Base-by-base conservation (phyloP, 2,329 filamentous ascomycete genomes). In the Lizonia empirigonia region DNA sequence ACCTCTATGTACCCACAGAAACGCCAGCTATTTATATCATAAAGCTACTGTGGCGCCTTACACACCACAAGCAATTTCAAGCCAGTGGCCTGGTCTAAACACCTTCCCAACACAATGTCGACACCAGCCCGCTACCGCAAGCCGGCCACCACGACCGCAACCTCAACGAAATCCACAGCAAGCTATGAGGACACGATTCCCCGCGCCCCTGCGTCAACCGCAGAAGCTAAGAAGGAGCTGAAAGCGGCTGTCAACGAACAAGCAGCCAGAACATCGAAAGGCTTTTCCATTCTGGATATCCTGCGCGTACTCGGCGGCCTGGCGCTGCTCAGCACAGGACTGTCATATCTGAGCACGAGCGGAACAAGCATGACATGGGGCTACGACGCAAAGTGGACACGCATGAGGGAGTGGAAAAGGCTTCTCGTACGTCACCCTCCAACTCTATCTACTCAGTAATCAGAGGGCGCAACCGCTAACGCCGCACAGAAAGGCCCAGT, bases 281-380 rank as follows among this genome's bases (percentile, higher is more conserved):
- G 60, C 38, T 33, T 72, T 26, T 70, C 68, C 1, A 42, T 72
- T 32, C 63, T 91, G 26, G 90, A 93, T 70, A 72, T 89, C 44
- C 73, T 91, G 52, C 86, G 89, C 24, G 80, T 92, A 23, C 65
- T 91, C 36, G 81, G 81, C 24, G 89, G 89, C 46, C 72, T 92
- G 12, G 59, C 87, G 26, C 61, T 90, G 34, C 82, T 86, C 37
- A 89, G 85, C 19, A 84, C 81, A 64, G 85, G 82, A 15, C 77
- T 92, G 46, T 91, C 88, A 75, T 93, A 92, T 74, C 83, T 92
- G 58, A 80, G 89, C 61, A 91, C 88, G 35, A 80, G 81, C 55
- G 87, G 87, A 55, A 83, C 90, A 68, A 68, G 62, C 34, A 62
- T 73, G 60, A 71, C 70, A 18, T 74, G 71, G 71, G 70, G 70